Base-by-base conservation (phyloP, 148 eudicot genomes). In the Drosera capensis region DNA sequence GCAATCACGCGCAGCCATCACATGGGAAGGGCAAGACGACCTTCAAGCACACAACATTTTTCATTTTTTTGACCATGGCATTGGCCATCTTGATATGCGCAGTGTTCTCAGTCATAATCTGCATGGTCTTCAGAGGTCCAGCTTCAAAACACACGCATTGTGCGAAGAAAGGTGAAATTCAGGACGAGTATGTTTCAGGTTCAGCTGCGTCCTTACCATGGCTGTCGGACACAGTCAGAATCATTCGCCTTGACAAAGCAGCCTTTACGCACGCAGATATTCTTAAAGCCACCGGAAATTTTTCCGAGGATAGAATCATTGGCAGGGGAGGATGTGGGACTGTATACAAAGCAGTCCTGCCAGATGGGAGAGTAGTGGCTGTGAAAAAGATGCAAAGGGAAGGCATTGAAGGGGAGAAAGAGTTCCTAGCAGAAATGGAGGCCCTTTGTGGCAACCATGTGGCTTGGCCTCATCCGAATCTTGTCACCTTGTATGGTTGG, bases 381-480 rank as follows among this genome's bases (percentile, higher is more conserved):
- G 95, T 90, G 21, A 90, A 90, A 72, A 90, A 80, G 68, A 77
- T 72, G 1, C 93, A 71, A 25, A 68, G 93, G 22, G 71, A 71
- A 40, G 97, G 97, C 1, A 43, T 55, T 9, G 97, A 90, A 55
- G 97, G 97, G 13, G 97, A 90, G 41, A 57, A 63, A 31, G 97
- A 84, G 51, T 90, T 90, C 38, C 68, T 69, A 21, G 85, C 97
- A 22, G 97, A 90, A 58, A 90, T 90, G 97, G 93, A 84, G 44
- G 80, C 78, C 14, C 60, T 84, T 11, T 68, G 68, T 39, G 81
- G 83, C 19, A 73, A 78, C 20, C 78, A 78, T 3, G 48, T 74
- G 24, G 72, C 75, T 43, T 88, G 97, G 97, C 95, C 93, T 1
- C 97, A 90, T 47, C 97, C 87, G 0, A 90, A 90, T 63, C 94